Base-by-base conservation (phyloP, 768 basidiomycete species). In the Arthromyces matolae region DNA sequence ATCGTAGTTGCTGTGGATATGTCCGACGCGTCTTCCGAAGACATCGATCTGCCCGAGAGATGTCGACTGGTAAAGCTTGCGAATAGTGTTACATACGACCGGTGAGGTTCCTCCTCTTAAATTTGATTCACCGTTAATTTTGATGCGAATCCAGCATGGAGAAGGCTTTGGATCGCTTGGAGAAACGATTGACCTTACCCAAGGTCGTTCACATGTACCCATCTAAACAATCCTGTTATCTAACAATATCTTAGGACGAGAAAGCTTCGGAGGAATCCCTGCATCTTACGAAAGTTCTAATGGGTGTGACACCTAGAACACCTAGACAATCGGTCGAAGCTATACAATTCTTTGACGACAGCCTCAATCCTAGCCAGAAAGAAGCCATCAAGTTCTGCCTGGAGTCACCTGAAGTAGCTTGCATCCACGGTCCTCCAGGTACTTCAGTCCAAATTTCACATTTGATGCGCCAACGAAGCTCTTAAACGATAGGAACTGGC, bases 371-470 rank as follows among this genome's bases (percentile, higher is more conserved):
- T 1, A 90, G 88, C 56, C 96, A 99, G 61, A 83, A 84, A 61
- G 74, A 79, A 10, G 95, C 94, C 1, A 81, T 98, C 25, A 72
- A 67, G 42, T 93, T 96, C 59, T 85, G 86, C n/a, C 65, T 99
- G 5, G 80, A 80, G 52, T 81, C 89, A 0, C 75, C 78, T 4
- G 86, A 95, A 62, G 79, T 97, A 0, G 91, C 90, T 1, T 91
- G 92, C 56, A 93, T 99, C 20, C 94, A 98, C 60, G 96, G 96
- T 0, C 96, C 96, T n/a, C 96, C 96, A 51, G 95, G 95, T 80
- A 60, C 29, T 22, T 50, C n/a, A n/a, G n/a, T n/a, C n/a, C n/a
- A n/a, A n/a, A n/a, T n/a, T n/a, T n/a, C n/a, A n/a, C n/a, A n/a
- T n/a, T n/a, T n/a, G n/a, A n/a, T n/a, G n/a, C n/a, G n/a, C n/a